Conservation (phyloP, 2,329 filamentous ascomycete species). For the Furcasterigmium furcatum region DNA sequence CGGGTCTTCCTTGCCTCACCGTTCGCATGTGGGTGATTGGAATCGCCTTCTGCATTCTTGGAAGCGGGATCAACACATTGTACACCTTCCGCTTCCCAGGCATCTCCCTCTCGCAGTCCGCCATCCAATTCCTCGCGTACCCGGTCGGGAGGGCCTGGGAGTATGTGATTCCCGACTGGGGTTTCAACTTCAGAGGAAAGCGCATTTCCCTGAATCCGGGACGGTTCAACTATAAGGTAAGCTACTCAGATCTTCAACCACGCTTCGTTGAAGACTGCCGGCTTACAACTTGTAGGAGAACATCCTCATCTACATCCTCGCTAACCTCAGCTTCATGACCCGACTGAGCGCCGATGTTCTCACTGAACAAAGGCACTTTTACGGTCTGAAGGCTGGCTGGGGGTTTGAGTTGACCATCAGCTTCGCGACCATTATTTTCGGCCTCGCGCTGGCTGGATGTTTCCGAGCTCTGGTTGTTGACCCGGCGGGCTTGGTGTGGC, state of each 20-base stretch:
- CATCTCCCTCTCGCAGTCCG: slow-evolving; percentile 26
- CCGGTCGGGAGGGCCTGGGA: slow-evolving; percentile 37
- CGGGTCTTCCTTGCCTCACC: slow-evolving; percentile 27
- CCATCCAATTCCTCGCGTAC: slow-evolving; percentile 38
- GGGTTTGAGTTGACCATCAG: slow-evolving; percentile 38
- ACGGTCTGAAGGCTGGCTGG: slow-evolving; percentile 37
- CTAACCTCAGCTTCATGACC: slow-evolving; percentile 37
- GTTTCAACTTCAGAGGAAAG: slow-evolving; percentile 17
- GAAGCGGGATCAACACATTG: slow-evolving; percentile 34
- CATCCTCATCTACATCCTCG: slow-evolving; percentile 39
- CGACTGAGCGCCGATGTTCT: slow-evolving; percentile 29
- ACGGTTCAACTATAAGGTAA: slow-evolving; percentile 28
- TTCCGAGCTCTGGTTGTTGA: slow-evolving; percentile 38
- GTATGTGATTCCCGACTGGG: slow-evolving; percentile 23
- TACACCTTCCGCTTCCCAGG: slow-evolving; percentile 32
- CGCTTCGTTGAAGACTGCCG: not conserved
- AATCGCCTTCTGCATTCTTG: slow-evolving; percentile 29
- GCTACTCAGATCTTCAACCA: no score
- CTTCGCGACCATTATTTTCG: slow-evolving; percentile 38
- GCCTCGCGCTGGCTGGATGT: slow-evolving; percentile 46
- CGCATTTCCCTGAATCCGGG: slow-evolving; percentile 34
- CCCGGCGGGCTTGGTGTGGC: slow-evolving; percentile 49
- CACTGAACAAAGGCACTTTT: slow-evolving; percentile 34
- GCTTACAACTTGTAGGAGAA: slow-evolving; percentile 22
- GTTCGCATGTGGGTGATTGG: slow-evolving; percentile 35